A percentile compares a stretch with the other conserved stretches of the same genome.
Conservation (phyloP, 1,139 yeast species). For the Suhomyces choctaworum region DNA sequence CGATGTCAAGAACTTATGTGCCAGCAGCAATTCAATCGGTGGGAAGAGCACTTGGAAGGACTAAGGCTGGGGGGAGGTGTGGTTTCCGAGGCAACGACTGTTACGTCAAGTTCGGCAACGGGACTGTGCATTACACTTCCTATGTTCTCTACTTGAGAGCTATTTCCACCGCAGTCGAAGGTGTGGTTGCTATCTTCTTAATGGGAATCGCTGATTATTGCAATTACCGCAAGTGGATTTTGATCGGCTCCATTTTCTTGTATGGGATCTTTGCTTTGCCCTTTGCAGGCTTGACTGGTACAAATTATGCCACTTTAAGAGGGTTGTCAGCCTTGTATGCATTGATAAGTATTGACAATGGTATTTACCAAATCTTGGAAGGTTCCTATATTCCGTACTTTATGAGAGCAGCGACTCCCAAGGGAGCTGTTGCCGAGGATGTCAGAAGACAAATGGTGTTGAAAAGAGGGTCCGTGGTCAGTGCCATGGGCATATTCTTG, state of each 20-base stretch:
- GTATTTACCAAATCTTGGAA: slow-evolving; percentile 41
- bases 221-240: slow-evolving; percentile 36
- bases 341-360: slow-evolving; percentile 31
- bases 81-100: slow-evolving; percentile 38
- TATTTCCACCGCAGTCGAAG: slow-evolving; percentile 41
- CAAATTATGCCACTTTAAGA: slow-evolving; percentile 24
- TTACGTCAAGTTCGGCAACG: slow-evolving; percentile 37
- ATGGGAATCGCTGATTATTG: slow-evolving; percentile 49
- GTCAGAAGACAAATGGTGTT: slow-evolving; percentile 28
- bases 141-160: slow-evolving; percentile 43
- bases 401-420: slow-evolving; percentile 32
- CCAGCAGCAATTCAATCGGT: slow-evolving; percentile 46
- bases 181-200: slow-evolving; percentile 36
- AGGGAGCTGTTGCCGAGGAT: slow-evolving; percentile 25
- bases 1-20: slow-evolving; percentile 45
- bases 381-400: slow-evolving; percentile 47
- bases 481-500: slow-evolving; percentile 40
- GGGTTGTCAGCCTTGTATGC: slow-evolving; percentile 35
- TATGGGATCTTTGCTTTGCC: slow-evolving; percentile 43
- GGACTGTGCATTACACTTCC: slow-evolving; percentile 37
- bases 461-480: slow-evolving; percentile 37
- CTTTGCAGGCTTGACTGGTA: slow-evolving; percentile 33
- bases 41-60: slow-evolving; percentile 35
- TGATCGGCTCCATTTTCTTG: slow-evolving; percentile 31
- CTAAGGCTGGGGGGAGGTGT: slow-evolving; percentile 29